Evolutionary conservation across 768 basidiomycete genomes (phyloP), one percentile per base, ranked within the genome.

Genomic region (Agaricus sinodeliciosus): DNA sequence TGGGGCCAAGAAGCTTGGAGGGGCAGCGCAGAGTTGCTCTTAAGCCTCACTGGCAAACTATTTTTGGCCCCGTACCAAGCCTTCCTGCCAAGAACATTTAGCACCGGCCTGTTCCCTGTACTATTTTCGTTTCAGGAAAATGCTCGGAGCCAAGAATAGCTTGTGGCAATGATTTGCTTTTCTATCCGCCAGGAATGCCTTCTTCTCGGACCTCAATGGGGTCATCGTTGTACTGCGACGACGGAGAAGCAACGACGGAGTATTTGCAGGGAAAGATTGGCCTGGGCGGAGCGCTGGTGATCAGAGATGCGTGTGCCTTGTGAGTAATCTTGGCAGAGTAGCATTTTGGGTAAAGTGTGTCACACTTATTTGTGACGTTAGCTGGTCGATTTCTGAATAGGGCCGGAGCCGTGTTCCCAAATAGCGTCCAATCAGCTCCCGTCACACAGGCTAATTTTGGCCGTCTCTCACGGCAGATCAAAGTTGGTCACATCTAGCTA

Each of bases 11-110:
- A 72, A 69, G 61, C 50, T 60, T 59, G 58, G 59, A 64, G 65
- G 63, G 65, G 58, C 60, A 65, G 62, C 63, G 67, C 51, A 68
- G 61, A 64, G 62, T 65, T 65, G 68, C 67, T 73, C 71, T 75
- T 75, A 74, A 71, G 73, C 68, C 69, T 69, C 65, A 65, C 61
- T 63, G 47, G 58, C 58, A 63, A 50, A 62, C 73, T 75, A 75
- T 75, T 75, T 74, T 74, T 75, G 67, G 66, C 62, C 59, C 52
- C 60, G 56, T 58, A 55, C 71, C 72, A 74, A 75, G 72, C 64
- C 64, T 69, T 71, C 72, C 69, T 73, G 74, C 72, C 73, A 75
- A 75, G 73, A 60, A 65, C 58, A 59, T 64, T 55, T 49, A 34
- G 48, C 51, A 59, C 56, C 58, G 54, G 56, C 55, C 52, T 57